Percentiles rank a stretch among this genome's conserved stretches.
These are phyloP conservation scores for Nematocida minor DNA, from an alignment of 371 early-diverging fungal genomes.

Conservation along the genomic window DNA sequence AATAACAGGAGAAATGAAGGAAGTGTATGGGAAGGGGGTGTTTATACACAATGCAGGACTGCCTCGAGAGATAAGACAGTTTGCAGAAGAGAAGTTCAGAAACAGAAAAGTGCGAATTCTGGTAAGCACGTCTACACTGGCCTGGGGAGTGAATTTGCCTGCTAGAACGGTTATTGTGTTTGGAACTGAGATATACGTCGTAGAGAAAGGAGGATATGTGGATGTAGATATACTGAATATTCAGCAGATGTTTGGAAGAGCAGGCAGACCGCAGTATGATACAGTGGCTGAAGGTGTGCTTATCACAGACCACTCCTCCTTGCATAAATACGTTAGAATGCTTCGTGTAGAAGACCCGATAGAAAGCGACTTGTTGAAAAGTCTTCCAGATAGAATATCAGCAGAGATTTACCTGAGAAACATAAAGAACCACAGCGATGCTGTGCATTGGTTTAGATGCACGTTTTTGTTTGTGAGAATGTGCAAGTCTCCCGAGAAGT, in stretches of 20 bases:
- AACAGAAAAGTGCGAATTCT: slow-evolving; percentile 83
- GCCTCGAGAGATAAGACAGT: slow-evolving; percentile 78
- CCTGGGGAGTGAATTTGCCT: slow-evolving; percentile 99
- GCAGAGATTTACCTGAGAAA: slow-evolving; percentile 90
- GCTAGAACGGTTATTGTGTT: slow-evolving; percentile 96
- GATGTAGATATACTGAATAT: slow-evolving; percentile 69
- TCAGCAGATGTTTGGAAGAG: slow-evolving; percentile 96
- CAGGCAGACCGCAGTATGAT: slow-evolving; percentile 96
- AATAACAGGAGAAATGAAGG: slow-evolving; percentile 19
- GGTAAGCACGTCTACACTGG: slow-evolving; percentile 92
- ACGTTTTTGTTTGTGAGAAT: slow-evolving; percentile 92
- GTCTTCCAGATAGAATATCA: slow-evolving; percentile 80
- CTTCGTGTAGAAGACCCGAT: slow-evolving; percentile 88
- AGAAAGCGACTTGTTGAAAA: slow-evolving; percentile 82
- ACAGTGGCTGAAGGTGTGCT: slow-evolving; percentile 88
- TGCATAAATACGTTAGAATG: slow-evolving; percentile 82
- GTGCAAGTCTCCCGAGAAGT: slow-evolving; percentile 51
- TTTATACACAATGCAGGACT: slow-evolving; percentile 98
- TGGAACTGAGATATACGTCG: slow-evolving; percentile 87
- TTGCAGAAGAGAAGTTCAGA: slow-evolving; percentile 84
- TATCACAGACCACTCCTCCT: slow-evolving; percentile 80
- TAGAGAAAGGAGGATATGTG: slow-evolving; percentile 79
- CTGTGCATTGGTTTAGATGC: slow-evolving; percentile 86
- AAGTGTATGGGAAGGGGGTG: slow-evolving; percentile 68
- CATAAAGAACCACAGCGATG: slow-evolving; percentile 79